phyloP scores from a whole-genome alignment of 2,329 filamentous ascomycete species.

The Aspergillus vadensis region DNA sequence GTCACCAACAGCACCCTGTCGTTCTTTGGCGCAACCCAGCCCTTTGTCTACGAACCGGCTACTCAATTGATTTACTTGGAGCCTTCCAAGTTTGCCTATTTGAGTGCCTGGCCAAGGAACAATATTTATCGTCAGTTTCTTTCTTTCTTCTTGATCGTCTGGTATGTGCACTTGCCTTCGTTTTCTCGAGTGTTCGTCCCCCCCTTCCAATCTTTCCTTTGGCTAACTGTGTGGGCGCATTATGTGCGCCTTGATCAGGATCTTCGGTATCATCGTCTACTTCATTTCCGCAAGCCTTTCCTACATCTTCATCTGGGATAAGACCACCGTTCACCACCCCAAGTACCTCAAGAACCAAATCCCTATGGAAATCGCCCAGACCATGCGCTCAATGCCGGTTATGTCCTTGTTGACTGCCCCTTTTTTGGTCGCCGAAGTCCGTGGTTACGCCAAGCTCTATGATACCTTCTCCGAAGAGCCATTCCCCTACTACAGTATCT shows the following conservation, averaged over 20 bases:
- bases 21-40: slow-evolving; percentile 55
- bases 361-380: slow-evolving; percentile 78
- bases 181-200: background rate
- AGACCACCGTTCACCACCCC: slow-evolving; percentile 82
- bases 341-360: slow-evolving; percentile 96
- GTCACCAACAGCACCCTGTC: slow-evolving; percentile 58
- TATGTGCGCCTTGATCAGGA: slow-evolving; percentile 54
- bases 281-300: slow-evolving; percentile 81
- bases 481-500: slow-evolving; percentile 72
- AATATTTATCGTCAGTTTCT: slow-evolving; percentile 73
- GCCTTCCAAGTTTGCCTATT: slow-evolving; percentile 75
- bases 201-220: background rate
- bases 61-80: slow-evolving; percentile 68
- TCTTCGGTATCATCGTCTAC: slow-evolving; percentile 83
- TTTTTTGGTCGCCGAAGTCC: slow-evolving; percentile 79
- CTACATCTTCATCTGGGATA: slow-evolving; percentile 89
- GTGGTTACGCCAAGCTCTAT: slow-evolving; percentile 84
- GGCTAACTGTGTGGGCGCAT: background rate
- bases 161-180: slow-evolving; percentile 57
- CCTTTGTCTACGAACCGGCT: slow-evolving; percentile 66
- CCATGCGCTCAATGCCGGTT: slow-evolving; percentile 72
- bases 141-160: slow-evolving; percentile 81
- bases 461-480: slow-evolving; percentile 75
- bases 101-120: slow-evolving; percentile 75
- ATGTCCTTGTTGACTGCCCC: slow-evolving; percentile 82